Conservation (phyloP, 2,329 filamentous ascomycete species). For the Aspergillus hiratsukae region DNA sequence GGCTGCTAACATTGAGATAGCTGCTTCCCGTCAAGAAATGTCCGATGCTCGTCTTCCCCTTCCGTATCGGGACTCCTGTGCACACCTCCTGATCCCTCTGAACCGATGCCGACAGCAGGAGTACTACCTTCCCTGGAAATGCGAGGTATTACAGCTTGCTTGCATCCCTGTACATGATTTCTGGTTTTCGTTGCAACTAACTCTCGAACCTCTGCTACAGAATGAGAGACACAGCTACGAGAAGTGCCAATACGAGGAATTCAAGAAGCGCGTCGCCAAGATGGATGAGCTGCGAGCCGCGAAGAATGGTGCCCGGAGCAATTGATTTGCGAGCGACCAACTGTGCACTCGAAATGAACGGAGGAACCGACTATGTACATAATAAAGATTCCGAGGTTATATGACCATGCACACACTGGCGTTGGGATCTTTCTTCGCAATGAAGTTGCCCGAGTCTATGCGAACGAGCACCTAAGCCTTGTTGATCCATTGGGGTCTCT, state of each 20-base stretch:
- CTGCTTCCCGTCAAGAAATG: slow-evolving; percentile 73
- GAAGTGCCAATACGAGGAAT: slow-evolving; percentile 98
- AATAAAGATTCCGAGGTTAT: slow-evolving; percentile 31
- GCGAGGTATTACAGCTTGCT: slow-evolving; percentile 62
- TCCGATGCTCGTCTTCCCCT: slow-evolving; percentile 81
- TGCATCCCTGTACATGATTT: slow-evolving; percentile 3
- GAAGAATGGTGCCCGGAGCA: slow-evolving; percentile 80
- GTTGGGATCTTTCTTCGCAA: slow-evolving; percentile 25
- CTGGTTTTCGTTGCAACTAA: slow-evolving; percentile 1
- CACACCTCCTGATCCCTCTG: slow-evolving; percentile 87
- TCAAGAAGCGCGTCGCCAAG: slow-evolving; percentile 97
- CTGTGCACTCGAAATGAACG: slow-evolving; percentile 23
- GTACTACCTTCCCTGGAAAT: slow-evolving; percentile 97
- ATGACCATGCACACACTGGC: slow-evolving; percentile 32
- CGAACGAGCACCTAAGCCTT: neutral
- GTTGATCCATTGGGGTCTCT: neutral
- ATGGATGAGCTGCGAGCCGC: slow-evolving; percentile 92
- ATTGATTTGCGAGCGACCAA: slow-evolving; percentile 47
- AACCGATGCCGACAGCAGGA: slow-evolving; percentile 91
- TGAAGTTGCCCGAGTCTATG: slow-evolving; percentile 9
- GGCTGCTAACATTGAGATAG: slow-evolving; percentile 15
- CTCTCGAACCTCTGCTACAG: slow-evolving; percentile 45
- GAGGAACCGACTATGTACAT: slow-evolving; percentile 37
- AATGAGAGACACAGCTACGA: slow-evolving; percentile 97
- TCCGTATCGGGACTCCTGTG: slow-evolving; percentile 92